Percentiles rank a stretch among this genome's conserved stretches.
Evolutionary conservation across 495 filamentous ascomycete species (phyloP).

Genomic region (Parathielavia appendiculata): DNA sequence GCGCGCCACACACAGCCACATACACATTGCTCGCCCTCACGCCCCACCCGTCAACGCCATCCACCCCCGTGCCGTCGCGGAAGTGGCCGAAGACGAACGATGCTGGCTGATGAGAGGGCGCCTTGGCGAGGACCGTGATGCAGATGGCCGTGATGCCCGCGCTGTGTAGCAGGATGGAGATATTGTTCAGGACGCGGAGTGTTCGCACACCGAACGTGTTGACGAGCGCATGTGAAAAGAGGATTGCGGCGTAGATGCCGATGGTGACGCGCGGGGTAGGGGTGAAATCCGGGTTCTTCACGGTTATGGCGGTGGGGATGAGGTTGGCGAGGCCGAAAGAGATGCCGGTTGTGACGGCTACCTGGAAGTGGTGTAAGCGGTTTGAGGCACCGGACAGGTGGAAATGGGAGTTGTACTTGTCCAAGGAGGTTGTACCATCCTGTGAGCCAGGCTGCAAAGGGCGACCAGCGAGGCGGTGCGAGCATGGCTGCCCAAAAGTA

Average conservation of each 20-base stretch:
- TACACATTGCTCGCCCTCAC: constrained; percentile 38
- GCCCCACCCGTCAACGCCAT: constrained; percentile 44
- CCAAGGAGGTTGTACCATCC: constrained; percentile 60
- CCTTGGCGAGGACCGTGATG: constrained; percentile 56
- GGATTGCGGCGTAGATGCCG: constrained; percentile 58
- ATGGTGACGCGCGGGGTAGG: constrained; percentile 51
- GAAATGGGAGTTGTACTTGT: constrained; percentile 27
- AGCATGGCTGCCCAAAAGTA: constrained; percentile 65
- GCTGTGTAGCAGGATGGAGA: constrained; percentile 56
- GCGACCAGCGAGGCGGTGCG: constrained; percentile 49
- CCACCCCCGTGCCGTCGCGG: constrained; percentile 51
- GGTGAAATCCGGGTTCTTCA: constrained; percentile 48
- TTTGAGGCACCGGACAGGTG: too few relatives aligned
- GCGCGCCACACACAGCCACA: constrained; percentile 49
- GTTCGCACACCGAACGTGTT: constrained; percentile 58
- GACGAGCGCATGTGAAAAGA: constrained; percentile 50
- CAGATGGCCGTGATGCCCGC: constrained; percentile 53
- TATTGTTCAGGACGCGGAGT: constrained; percentile 56
- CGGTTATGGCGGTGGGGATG: constrained; percentile 53
- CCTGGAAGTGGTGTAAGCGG: constrained; percentile 23
- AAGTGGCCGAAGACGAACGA: constrained; percentile 55
- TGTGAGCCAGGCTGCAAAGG: constrained; percentile 61
- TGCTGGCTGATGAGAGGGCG: constrained; percentile 56
- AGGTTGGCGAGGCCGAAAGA: constrained; percentile 59
- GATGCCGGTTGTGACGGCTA: constrained; percentile 64